Evolutionary conservation across 2,329 filamentous ascomycete species (phyloP).

Genomic region (Fusarium sp.): DNA sequence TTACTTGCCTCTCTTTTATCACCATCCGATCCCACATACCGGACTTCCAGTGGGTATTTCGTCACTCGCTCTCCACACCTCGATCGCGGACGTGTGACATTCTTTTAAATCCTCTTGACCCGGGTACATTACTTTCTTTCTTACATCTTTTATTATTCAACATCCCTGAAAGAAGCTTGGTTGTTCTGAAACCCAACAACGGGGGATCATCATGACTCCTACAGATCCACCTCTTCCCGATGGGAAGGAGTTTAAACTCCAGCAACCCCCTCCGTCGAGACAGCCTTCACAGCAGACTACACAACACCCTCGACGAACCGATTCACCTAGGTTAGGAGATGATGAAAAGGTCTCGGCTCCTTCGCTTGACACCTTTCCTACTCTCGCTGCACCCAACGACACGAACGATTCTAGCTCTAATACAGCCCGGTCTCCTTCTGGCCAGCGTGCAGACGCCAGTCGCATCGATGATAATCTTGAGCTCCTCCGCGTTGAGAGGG

Average conservation of each 20-base stretch:
- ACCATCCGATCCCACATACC: constrained; percentile 7
- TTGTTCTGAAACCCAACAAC: constrained; percentile 2
- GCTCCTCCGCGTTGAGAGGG: constrained; percentile 60
- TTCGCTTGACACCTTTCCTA: constrained; percentile 49
- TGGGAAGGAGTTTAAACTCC: constrained; percentile 33
- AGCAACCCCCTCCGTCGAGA: constrained; percentile 31
- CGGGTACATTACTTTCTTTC: neutral
- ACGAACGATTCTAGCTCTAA: constrained; percentile 32
- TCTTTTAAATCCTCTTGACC: constrained; percentile 4
- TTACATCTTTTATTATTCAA: neutral
- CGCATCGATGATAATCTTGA: constrained; percentile 63
- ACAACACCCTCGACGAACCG: constrained; percentile 11
- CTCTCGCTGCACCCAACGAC: constrained; percentile 40
- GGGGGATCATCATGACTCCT: constrained; percentile 30
- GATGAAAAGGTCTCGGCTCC: constrained; percentile 43
- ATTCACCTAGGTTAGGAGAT: constrained; percentile 5
- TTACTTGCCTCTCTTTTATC: constrained; percentile 26
- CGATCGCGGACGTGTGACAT: constrained; percentile 8
- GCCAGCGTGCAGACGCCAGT: constrained; percentile 50
- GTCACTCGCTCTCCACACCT: constrained; percentile 31
- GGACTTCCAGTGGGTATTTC: constrained; percentile 24
- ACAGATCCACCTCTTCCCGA: constrained; percentile 36
- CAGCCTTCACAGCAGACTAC: constrained; percentile 26
- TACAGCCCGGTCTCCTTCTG: constrained; percentile 40
- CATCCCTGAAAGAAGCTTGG: constrained; percentile 3